A percentile compares a stretch with the other conserved stretches of the same genome.
phyloP scores from a whole-genome alignment of 169 alveolate genomes.

The Theileria sp. region DNA sequence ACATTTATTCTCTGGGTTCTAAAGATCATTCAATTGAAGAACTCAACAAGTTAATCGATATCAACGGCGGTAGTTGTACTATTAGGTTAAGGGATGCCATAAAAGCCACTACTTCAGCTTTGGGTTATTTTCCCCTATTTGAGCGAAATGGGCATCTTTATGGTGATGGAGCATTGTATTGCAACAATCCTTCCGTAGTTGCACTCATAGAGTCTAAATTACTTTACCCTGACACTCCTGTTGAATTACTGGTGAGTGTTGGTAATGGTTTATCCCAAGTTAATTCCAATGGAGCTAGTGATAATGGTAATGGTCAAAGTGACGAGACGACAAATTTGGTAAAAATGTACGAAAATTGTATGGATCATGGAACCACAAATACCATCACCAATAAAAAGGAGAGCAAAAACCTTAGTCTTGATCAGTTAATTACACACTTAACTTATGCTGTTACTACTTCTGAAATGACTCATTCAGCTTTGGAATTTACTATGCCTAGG shows the following conservation, averaged over 20 bases:
- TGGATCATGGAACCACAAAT: conserved; percentile 7
- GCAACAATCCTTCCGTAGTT: conserved; percentile 83
- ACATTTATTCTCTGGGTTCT: conserved; percentile 1
- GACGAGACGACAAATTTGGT: neutral
- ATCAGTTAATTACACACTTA: conserved; percentile 44
- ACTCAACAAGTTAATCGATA: neutral
- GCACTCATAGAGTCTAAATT: conserved; percentile 79
- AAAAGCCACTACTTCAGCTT: conserved; percentile 87
- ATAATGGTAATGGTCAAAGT: neutral
- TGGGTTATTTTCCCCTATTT: conserved; percentile 78
- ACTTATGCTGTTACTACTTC: conserved; percentile 49
- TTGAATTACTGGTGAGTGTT: conserved; percentile 77
- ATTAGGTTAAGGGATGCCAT: conserved; percentile 65
- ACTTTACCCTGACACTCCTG: conserved; percentile 73
- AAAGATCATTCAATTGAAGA: neutral
- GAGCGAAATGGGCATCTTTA: conserved; percentile 69
- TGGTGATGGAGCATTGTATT: conserved; percentile 84
- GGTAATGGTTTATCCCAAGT: conserved; percentile 76
- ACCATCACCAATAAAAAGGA: conserved; percentile 4
- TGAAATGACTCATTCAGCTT: conserved; percentile 56
- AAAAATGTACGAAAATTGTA: neutral
- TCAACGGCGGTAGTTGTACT: conserved; percentile 39
- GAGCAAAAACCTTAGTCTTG: conserved; percentile 31
- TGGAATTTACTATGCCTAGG: conserved; percentile 27
- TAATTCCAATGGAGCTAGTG: neutral